A percentile compares a stretch with the other conserved stretches of the same genome.
Evolutionary conservation across 768 basidiomycete genomes (phyloP).

Genomic region (Termitomyces bulborhizus): DNA sequence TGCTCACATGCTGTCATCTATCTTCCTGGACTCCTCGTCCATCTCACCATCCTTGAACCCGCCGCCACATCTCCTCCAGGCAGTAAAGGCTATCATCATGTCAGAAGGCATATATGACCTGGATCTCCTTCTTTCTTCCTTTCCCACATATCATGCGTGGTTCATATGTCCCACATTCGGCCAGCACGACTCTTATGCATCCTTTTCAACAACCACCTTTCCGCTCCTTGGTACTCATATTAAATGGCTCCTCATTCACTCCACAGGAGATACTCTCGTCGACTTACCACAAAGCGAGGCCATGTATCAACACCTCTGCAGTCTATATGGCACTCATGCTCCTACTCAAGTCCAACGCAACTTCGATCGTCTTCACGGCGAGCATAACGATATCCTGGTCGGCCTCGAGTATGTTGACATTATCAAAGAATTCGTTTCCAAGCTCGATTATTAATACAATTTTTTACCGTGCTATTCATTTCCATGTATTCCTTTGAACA

Average conservation of each 20-base stretch:
- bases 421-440: slow-evolving; percentile 33
- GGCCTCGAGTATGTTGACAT: slow-evolving; percentile 38
- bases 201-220: slow-evolving; percentile 39
- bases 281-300: slow-evolving; percentile 53
- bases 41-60: slow-evolving; percentile 42
- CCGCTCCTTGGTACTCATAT: slow-evolving; percentile 30
- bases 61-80: slow-evolving; percentile 29
- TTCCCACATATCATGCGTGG: slow-evolving; percentile 64
- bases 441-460: background rate
- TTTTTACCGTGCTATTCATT: background rate
- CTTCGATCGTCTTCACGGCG: slow-evolving; percentile 36
- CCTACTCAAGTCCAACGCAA: slow-evolving; percentile 19
- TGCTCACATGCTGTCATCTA: slow-evolving; percentile 72
- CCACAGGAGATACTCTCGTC: slow-evolving; percentile 63
- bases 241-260: slow-evolving; percentile 72
- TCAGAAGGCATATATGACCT: slow-evolving; percentile 81
- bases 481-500: slow-evolving; percentile 25
- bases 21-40: slow-evolving; percentile 51
- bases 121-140: slow-evolving; percentile 53
- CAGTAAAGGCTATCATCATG: slow-evolving; percentile 49
- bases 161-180: slow-evolving; percentile 69
- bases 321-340: slow-evolving; percentile 24
- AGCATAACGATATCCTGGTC: slow-evolving; percentile 50
- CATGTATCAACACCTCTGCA: slow-evolving; percentile 51
- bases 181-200: slow-evolving; percentile 35